Conservation (phyloP, 805 yeast genomes). For the Wickerhamomyces xylosicus region DNA sequence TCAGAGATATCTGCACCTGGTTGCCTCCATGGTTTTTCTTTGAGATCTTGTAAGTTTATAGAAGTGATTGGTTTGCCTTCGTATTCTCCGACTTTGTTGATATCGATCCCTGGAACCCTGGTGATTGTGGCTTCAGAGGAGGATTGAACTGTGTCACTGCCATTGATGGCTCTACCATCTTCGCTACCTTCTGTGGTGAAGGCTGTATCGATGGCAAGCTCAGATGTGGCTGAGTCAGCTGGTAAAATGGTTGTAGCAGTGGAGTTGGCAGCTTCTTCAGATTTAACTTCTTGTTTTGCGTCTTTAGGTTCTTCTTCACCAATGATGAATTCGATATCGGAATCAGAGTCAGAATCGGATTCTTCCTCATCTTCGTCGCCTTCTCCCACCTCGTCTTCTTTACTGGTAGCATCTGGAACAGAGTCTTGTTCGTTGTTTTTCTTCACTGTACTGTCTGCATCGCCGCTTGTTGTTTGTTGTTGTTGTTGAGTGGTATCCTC, state of each 20-base stretch:
- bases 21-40: constrained; percentile 96
- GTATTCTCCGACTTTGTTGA: constrained; percentile 61
- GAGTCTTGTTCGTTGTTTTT: constrained; percentile 9
- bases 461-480: constrained; percentile 10
- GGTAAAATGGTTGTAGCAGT: constrained; percentile 20
- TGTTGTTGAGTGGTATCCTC: constrained; percentile 16
- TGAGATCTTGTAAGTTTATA: constrained; percentile 67
- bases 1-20: constrained; percentile 95
- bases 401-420: constrained; percentile 12
- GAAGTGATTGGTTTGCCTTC: constrained; percentile 81
- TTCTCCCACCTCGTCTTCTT: constrained; percentile 22
- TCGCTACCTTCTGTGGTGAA: neutral
- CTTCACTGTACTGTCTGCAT: neutral
- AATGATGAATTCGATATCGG: constrained; percentile 79
- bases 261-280: constrained; percentile 1
- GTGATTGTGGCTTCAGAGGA: constrained; percentile 18
- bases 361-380: constrained; percentile 35
- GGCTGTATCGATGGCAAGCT: neutral
- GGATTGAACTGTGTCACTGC: neutral
- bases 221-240: constrained; percentile 5
- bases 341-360: constrained; percentile 40
- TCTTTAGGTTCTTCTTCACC: constrained; percentile 27
- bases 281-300: constrained; percentile 9
- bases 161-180: too few species aligned
- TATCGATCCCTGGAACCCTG: constrained; percentile 41